These are phyloP conservation scores for Metschnikowia bowlesiae DNA, from an alignment of 805 yeast species.

Conservation along the genomic window DNA sequence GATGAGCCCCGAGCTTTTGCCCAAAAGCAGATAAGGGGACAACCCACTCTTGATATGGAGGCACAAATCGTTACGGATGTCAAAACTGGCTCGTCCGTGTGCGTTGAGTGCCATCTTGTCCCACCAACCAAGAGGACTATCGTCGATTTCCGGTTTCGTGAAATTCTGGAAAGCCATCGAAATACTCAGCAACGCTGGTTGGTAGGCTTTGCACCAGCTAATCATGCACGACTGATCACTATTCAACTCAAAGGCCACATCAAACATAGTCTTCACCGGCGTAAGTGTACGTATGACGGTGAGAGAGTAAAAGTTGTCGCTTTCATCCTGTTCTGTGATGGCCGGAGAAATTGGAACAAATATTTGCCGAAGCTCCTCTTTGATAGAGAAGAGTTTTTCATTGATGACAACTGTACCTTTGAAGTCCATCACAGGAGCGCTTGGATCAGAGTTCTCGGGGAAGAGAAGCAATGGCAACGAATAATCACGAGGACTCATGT, in stretches of 20 bases:
- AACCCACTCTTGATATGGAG: conserved; percentile 59
- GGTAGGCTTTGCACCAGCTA: conserved; percentile 63
- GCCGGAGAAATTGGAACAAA: conserved; percentile 58
- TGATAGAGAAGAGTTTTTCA: conserved; percentile 46
- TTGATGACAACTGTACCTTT: conserved; percentile 51
- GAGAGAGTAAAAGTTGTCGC: conserved; percentile 53
- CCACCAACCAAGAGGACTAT: conserved; percentile 46
- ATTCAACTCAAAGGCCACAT: conserved; percentile 42
- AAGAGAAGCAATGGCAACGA: conserved; percentile 48
- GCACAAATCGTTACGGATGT: conserved; percentile 50
- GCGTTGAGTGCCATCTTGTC: conserved; percentile 50
- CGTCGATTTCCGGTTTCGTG: conserved; percentile 43
- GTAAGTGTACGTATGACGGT: conserved; percentile 60
- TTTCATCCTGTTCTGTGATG: conserved; percentile 18
- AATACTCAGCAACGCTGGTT: conserved; percentile 55
- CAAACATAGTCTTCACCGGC: conserved; percentile 53
- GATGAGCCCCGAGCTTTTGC: conserved; percentile 58
- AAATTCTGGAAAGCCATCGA: conserved; percentile 38
- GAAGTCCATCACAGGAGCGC: conserved; percentile 26
- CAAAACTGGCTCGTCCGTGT: conserved; percentile 50
- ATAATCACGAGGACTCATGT: conserved; percentile 28
- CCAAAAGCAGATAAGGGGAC: conserved; percentile 55
- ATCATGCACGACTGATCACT: conserved; percentile 48
- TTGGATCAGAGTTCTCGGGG: conserved; percentile 27
- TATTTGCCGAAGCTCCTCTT: conserved; percentile 43